phyloP scores from a whole-genome alignment of 805 yeast species.

The Candida qinlingensis region DNA sequence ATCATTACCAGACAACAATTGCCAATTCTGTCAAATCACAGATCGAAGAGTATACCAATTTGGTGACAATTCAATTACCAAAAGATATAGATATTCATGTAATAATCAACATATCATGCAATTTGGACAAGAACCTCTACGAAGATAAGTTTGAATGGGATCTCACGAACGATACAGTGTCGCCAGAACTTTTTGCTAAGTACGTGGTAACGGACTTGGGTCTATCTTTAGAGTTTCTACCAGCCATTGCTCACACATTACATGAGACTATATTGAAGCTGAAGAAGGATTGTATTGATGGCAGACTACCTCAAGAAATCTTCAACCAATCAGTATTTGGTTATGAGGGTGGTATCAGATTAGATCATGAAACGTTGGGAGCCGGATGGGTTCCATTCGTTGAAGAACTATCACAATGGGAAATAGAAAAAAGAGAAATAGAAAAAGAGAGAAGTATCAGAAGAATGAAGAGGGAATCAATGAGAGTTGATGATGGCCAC shows the following conservation, averaged over 20 bases:
- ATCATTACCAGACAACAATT: constrained; percentile 54
- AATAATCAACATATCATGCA: constrained; percentile 74
- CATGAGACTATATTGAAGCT: constrained; percentile 74
- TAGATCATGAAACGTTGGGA: constrained; percentile 72
- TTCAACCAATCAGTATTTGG: constrained; percentile 58
- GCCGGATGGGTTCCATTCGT: constrained; percentile 83
- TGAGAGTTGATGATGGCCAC: constrained; percentile 55
- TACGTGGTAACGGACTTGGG: constrained; percentile 83
- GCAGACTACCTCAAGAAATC: constrained; percentile 45
- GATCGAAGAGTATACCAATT: constrained; percentile 65
- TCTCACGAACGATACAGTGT: constrained; percentile 37
- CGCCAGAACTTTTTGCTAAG: constrained; percentile 80
- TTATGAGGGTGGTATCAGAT: constrained; percentile 60
- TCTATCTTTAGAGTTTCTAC: constrained; percentile 74
- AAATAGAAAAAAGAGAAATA: constrained; percentile 89
- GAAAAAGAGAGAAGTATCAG: constrained; percentile 90
- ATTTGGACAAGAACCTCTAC: constrained; percentile 73
- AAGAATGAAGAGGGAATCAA: constrained; percentile 87
- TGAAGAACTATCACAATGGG: constrained; percentile 84
- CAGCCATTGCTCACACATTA: constrained; percentile 82
- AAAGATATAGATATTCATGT: constrained; percentile 64
- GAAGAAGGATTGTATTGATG: constrained; percentile 79
- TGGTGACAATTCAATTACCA: constrained; percentile 63
- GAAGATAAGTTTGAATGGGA: constrained; percentile 98
- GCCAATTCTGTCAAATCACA: constrained; percentile 72